Evolutionary conservation across 345 rosid genomes (phyloP), one percentile per base, ranked within the genome.

Genomic region (Salix viminalis): DNA sequence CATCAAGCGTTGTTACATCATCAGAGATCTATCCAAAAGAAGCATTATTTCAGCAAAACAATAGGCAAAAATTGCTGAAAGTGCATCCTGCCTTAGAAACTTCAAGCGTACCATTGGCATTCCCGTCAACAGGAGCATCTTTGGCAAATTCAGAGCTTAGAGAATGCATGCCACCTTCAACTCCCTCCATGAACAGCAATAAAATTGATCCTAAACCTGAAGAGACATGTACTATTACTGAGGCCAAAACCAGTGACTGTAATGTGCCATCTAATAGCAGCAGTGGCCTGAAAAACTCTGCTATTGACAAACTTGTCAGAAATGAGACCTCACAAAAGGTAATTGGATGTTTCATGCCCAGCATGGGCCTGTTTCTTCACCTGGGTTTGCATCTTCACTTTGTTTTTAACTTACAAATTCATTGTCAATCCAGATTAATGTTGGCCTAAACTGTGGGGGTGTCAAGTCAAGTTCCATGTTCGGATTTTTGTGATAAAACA

Each of bases 251-350:
- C 44, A 70, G 65, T 75, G 67, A 60, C 50, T 54, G 67, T 72
- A 69, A 72, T 32, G 78, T 72, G 65, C 74, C 26, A 30, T 67
- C 76, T 18, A 39, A 71, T 10, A 61, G 37, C 41, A 21, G 73
- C 69, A 79, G 6, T 7, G 69, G 26, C 41, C 34, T 65, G 41
- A 75, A 70, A 56, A 71, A 60, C 52, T 23, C 60, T 66, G 67
- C 76, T 58, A 23, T 68, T 79, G 69, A 73, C 64, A 26, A 76
- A 69, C 80, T 50, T 60, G 75, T 7, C 7, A n/a, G 66, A 41
- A 52, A 52, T 46, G 80, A 74, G 78, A 64, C 77, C 42, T 79
- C 83, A 65, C 79, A 73, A 65, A 80, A 83, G 89, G 95, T 94
- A 81, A 80, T 32, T 80, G 39, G 76, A 50, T 76, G 75, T 79